These are phyloP conservation scores for Sporopachydermia quercuum DNA, from an alignment of 805 yeast species.

Conservation along the genomic window DNA sequence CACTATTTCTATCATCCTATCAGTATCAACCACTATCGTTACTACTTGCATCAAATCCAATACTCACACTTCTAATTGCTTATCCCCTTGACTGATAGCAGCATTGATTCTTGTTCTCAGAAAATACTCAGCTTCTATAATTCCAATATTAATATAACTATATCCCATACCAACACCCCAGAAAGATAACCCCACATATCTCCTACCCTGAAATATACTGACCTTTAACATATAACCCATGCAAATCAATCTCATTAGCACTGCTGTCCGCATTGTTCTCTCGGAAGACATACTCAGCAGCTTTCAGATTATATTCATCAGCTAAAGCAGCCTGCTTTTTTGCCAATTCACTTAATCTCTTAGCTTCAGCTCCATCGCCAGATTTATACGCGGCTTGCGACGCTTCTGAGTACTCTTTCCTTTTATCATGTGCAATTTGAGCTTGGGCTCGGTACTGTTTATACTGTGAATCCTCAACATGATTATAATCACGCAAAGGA, in stretches of 20 bases:
- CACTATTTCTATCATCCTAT: too few species aligned
- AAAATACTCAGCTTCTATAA: slow-evolving; percentile 59
- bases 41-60: too few species aligned
- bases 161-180: too few species aligned
- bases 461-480: slow-evolving; percentile 54
- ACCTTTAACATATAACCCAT: slow-evolving; percentile 68
- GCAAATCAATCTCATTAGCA: slow-evolving; percentile 79
- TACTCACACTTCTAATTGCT: slow-evolving; percentile 40
- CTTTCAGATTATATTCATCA: slow-evolving; percentile 57
- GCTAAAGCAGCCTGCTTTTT: slow-evolving; percentile 45
- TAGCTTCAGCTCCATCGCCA: slow-evolving; percentile 66
- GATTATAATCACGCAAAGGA: slow-evolving; percentile 46
- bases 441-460: slow-evolving; percentile 52
- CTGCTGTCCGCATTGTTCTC: slow-evolving; percentile 83
- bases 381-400: slow-evolving; percentile 65
- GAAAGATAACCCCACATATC: too few species aligned
- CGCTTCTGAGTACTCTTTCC: slow-evolving; percentile 38
- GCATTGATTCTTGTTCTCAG: slow-evolving; percentile 60
- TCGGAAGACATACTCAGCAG: slow-evolving; percentile 80
- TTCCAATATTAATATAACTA: not conserved
- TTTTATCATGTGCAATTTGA: slow-evolving; percentile 43
- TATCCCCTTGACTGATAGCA: slow-evolving; percentile 41
- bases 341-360: slow-evolving; percentile 54
- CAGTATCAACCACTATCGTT: too few species aligned
- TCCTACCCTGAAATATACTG: not conserved